These are phyloP conservation scores for Suhomyces chickasaworum DNA, from an alignment of 1,139 yeast genomes.

Conservation along the genomic window DNA sequence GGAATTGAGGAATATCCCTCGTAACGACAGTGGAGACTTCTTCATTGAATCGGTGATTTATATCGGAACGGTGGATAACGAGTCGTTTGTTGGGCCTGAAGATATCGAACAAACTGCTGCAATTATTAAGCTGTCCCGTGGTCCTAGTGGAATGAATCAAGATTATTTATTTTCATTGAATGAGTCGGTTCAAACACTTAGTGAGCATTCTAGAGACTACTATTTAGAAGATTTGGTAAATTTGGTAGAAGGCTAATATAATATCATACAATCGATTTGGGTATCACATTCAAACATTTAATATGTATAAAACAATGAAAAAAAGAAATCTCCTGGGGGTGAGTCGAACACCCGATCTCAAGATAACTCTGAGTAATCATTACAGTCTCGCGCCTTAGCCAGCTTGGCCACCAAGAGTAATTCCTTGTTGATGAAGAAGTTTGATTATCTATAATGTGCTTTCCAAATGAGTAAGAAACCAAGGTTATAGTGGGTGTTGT, in stretches of 20 bases:
- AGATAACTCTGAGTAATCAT: constrained; percentile 55
- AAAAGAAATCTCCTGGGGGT: constrained; percentile 72
- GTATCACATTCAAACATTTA: too few species aligned
- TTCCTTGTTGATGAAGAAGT: background rate
- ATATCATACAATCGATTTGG: too few species aligned
- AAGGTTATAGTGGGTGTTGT: too few species aligned
- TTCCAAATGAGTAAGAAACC: too few species aligned
- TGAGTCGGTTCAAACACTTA: constrained; percentile 53
- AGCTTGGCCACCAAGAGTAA: constrained; percentile 74
- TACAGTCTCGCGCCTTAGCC: constrained; percentile 85
- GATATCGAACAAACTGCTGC: constrained; percentile 56
- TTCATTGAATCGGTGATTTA: constrained; percentile 67
- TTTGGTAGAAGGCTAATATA: constrained; percentile 2
- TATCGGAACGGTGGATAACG: constrained; percentile 80
- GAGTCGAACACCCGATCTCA: constrained; percentile 87
- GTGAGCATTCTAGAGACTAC: constrained; percentile 36
- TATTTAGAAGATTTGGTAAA: constrained; percentile 41
- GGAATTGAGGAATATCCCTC: constrained; percentile 19
- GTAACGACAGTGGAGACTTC: constrained; percentile 37
- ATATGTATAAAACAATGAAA: too few species aligned
- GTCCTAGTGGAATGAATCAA: constrained; percentile 80
- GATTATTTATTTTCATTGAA: constrained; percentile 66
- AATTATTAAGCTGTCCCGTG: constrained; percentile 56
- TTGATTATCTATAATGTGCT: too few species aligned
- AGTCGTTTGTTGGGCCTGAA: constrained; percentile 85